Evolutionary conservation across 2,329 filamentous ascomycete genomes (phyloP).

Genomic region (Tolypocladium sp.): DNA sequence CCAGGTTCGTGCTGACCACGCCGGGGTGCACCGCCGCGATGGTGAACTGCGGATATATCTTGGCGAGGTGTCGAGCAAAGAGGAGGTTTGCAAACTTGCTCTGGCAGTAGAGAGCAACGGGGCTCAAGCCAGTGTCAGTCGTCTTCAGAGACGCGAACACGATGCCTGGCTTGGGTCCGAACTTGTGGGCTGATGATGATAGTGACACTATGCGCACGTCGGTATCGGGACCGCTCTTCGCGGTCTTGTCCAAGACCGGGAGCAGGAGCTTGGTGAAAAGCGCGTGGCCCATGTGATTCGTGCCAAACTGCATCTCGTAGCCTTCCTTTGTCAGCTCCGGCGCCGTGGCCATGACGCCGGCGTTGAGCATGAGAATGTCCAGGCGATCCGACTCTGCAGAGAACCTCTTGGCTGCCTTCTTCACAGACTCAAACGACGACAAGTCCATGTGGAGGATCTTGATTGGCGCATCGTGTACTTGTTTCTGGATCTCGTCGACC

Average conservation of each 20-base stretch:
- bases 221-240: constrained; percentile 3
- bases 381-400: constrained; percentile 20
- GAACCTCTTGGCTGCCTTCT: constrained; percentile 28
- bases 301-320: constrained; percentile 39
- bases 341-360: constrained; percentile 31
- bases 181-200: constrained; percentile 14
- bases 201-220: constrained; percentile 21
- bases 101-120: constrained; percentile 16
- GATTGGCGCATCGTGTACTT: constrained; percentile 11
- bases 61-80: constrained; percentile 16
- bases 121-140: constrained; percentile 7
- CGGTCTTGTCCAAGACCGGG: constrained; percentile 18
- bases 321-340: constrained; percentile 30
- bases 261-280: constrained; percentile 29
- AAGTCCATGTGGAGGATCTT: constrained; percentile 34
- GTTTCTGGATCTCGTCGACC: constrained; percentile 24
- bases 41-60: constrained; percentile 13
- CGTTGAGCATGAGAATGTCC: constrained; percentile 37
- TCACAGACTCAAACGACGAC: constrained; percentile 31
- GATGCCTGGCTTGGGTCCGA: constrained; percentile 14
- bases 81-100: constrained; percentile 22
- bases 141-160: constrained; percentile 19
- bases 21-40: constrained; percentile 17
- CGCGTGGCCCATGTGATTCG: constrained; percentile 40
- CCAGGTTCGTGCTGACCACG: constrained; percentile 16